These are phyloP conservation scores for Skeletonema costatum DNA, from an alignment of 108 stramenopile species.

Conservation along the genomic window DNA sequence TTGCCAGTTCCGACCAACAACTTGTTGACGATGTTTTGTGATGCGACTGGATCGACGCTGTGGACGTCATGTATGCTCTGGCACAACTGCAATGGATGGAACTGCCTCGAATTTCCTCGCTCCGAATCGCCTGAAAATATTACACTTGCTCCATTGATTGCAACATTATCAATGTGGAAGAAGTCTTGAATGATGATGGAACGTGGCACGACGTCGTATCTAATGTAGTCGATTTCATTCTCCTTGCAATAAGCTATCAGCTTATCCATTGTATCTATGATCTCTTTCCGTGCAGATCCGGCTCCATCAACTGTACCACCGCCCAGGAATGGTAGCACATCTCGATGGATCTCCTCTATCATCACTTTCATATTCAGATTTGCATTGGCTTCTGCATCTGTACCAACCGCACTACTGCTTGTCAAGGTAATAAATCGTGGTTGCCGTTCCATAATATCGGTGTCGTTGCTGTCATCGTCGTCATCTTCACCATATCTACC, in stretches of 20 bases:
- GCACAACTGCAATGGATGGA: neutral
- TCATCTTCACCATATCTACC: neutral
- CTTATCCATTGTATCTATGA: neutral
- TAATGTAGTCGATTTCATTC: too few species aligned
- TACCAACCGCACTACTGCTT: neutral
- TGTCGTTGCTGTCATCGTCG: neutral
- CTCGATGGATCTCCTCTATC: neutral
- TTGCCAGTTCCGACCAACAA: neutral
- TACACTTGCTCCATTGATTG: neutral
- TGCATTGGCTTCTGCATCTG: neutral
- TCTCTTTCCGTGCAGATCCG: neutral
- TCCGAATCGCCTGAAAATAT: neutral
- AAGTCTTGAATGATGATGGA: constrained; percentile 6
- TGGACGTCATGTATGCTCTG: constrained; percentile 3
- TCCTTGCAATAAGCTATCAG: too few species aligned
- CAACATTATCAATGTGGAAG: constrained; percentile 10
- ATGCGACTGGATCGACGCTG: neutral
- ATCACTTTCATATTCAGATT: constrained; percentile 1
- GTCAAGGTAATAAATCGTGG: neutral
- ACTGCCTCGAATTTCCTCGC: constrained; percentile 1
- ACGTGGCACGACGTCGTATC: neutral
- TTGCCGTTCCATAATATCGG: neutral
- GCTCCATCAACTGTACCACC: constrained; percentile 4
- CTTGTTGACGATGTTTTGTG: neutral
- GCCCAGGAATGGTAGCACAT: neutral